A percentile compares a stretch with the other conserved stretches of the same genome.
Conservation (phyloP, 164 flowering plant species). For the Cinnamomum chago region DNA sequence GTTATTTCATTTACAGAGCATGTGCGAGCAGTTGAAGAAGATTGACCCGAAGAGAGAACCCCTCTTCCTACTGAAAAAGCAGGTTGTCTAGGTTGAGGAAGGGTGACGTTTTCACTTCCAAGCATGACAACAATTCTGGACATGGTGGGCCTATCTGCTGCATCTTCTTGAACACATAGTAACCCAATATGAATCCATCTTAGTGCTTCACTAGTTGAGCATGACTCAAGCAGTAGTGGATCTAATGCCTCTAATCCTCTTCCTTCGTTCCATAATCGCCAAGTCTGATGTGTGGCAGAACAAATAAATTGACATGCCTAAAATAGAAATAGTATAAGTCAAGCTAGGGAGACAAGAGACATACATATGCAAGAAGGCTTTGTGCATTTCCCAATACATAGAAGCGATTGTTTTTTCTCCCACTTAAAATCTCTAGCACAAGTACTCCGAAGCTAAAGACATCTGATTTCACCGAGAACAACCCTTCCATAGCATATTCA, state of each 20-base stretch:
- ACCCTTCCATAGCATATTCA: conserved; percentile 4
- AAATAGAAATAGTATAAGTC: background rate
- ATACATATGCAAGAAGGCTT: conserved; percentile 16
- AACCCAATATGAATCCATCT: conserved; percentile 35
- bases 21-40: background rate
- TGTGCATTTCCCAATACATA: background rate
- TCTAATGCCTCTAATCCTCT: conserved; percentile 20
- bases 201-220: conserved; percentile 10
- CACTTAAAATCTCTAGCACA: background rate
- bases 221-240: conserved; percentile 7
- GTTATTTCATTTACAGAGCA: background rate
- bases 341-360: background rate
- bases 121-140: conserved; percentile 15
- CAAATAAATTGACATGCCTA: conserved; percentile 1
- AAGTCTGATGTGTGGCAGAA: conserved; percentile 21
- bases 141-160: conserved; percentile 21
- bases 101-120: conserved; percentile 2
- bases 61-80: conserved; percentile 9
- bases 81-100: conserved; percentile 13
- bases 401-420: background rate
- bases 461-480: conserved; percentile 1
- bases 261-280: conserved; percentile 31
- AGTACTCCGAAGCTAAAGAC: conserved; percentile 5
- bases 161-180: conserved; percentile 27
- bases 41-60: no score